Conservation (phyloP, 805 yeast genomes). For the Tetrapisispora phaffii region DNA sequence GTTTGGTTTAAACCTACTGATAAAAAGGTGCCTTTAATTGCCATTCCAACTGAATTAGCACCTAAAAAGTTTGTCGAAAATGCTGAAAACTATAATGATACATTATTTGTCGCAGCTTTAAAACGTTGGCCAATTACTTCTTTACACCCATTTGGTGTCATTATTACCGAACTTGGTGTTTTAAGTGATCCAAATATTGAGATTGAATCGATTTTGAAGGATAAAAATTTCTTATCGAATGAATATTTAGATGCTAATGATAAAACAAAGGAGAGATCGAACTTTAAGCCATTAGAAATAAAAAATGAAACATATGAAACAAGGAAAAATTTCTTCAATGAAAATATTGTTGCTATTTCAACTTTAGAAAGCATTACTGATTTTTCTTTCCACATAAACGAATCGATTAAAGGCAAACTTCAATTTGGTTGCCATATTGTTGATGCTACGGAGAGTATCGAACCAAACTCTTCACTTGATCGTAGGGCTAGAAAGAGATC, state of each 20-base stretch:
- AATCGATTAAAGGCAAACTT: constrained; percentile 43
- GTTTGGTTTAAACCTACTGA: constrained; percentile 99
- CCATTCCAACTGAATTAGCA: constrained; percentile 98
- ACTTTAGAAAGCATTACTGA: constrained; percentile 40
- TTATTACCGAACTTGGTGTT: constrained; percentile 76
- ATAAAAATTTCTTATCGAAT: constrained; percentile 71
- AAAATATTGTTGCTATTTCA: constrained; percentile 28
- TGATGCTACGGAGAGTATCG: constrained; percentile 66
- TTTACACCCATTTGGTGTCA: constrained; percentile 92
- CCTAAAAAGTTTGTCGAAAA: constrained; percentile 92
- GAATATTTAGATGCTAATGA: constrained; percentile 52
- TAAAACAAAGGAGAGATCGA: constrained; percentile 22
- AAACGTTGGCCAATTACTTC: constrained; percentile 99
- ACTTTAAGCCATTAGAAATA: constrained; percentile 18
- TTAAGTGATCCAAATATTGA: constrained; percentile 70
- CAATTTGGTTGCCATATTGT: constrained; percentile 81
- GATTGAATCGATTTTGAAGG: constrained; percentile 81
- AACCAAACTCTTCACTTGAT: constrained; percentile 68
- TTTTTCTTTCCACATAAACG: constrained; percentile 73
- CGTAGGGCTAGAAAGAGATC: constrained; percentile 86
- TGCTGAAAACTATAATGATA: constrained; percentile 72
- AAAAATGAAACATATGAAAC: constrained; percentile 12
- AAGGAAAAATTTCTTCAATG: constrained; percentile 17
- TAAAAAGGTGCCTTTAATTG: constrained; percentile 93
- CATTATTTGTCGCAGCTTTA: constrained; percentile 84